Percentiles rank a stretch among this genome's conserved stretches.
These are phyloP conservation scores for Tremellales sp. DNA, from an alignment of 1,284 basidiomycete genomes.

Conservation along the genomic window DNA sequence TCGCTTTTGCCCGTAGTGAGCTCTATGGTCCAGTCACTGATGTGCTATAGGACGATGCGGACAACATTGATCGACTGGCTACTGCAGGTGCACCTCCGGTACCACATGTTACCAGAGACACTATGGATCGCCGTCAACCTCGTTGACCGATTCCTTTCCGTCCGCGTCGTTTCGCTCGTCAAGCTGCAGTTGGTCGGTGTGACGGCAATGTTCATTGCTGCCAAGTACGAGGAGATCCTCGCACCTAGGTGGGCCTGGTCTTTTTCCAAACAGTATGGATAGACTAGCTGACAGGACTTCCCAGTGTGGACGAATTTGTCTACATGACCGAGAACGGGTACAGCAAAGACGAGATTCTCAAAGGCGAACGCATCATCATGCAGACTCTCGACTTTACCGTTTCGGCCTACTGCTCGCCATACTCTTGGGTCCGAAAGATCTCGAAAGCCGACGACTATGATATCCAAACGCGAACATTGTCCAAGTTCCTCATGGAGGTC, in stretches of 20 bases:
- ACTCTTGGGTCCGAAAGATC: constrained; percentile 98
- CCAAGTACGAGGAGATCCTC: constrained; percentile 63
- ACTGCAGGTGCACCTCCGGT: constrained; percentile 60
- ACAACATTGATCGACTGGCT: constrained; percentile 58
- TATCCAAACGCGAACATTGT: constrained; percentile 91
- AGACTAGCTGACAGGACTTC: neutral
- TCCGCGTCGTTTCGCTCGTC: constrained; percentile 58
- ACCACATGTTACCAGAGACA: constrained; percentile 65
- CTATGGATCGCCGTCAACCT: constrained; percentile 65
- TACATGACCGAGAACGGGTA: constrained; percentile 97
- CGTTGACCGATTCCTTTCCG: constrained; percentile 61
- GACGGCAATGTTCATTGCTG: constrained; percentile 62
- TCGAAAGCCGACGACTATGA: constrained; percentile 99
- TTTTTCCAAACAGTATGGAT: neutral
- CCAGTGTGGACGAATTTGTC: constrained; percentile 86
- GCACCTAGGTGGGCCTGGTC: constrained; percentile 57
- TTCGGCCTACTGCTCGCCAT: constrained; percentile 97
- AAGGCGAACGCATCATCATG: constrained; percentile 93
- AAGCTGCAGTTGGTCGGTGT: constrained; percentile 64
- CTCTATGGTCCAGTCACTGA: too few species aligned
- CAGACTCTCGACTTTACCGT: constrained; percentile 88
- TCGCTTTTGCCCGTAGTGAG: too few species aligned
- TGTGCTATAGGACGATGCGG: constrained; percentile 53
- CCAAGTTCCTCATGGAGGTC: constrained; percentile 97
- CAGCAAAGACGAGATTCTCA: constrained; percentile 90